A percentile compares a stretch with the other conserved stretches of the same genome.
phyloP scores from a whole-genome alignment of 2,329 filamentous ascomycete genomes.

The Penicillium sp. region DNA sequence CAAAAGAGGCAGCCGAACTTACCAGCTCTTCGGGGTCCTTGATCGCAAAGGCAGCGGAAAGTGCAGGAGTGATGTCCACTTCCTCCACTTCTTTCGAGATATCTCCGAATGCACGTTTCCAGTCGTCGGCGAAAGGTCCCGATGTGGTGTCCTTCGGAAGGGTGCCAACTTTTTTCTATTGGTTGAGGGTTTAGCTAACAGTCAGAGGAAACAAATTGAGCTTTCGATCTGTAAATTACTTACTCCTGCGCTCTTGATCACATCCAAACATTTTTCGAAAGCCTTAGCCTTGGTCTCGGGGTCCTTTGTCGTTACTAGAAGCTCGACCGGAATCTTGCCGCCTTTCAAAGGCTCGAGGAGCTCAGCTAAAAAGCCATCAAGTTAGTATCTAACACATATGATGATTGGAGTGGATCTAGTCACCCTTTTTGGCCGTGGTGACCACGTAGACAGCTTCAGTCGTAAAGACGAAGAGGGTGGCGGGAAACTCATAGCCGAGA shows the following conservation, averaged over 20 bases:
- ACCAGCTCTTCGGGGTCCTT: slow-evolving; percentile 93
- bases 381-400: slow-evolving; percentile 5
- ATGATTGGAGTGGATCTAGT: slow-evolving; percentile 2
- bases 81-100: slow-evolving; percentile 83
- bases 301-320: slow-evolving; percentile 89
- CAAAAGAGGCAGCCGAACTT: slow-evolving; percentile 25
- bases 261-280: slow-evolving; percentile 77
- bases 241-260: slow-evolving; percentile 84
- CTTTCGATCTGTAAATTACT: slow-evolving; percentile 37
- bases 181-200: slow-evolving; percentile 3
- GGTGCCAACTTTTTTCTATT: slow-evolving; percentile 82
- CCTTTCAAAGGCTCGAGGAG: slow-evolving; percentile 90
- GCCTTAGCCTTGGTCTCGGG: slow-evolving; percentile 87
- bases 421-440: slow-evolving; percentile 96
- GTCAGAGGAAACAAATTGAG: not conserved
- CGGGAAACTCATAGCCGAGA: slow-evolving; percentile 96
- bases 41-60: slow-evolving; percentile 84
- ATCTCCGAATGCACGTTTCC: slow-evolving; percentile 78
- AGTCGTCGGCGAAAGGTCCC: slow-evolving; percentile 92
- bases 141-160: slow-evolving; percentile 79
- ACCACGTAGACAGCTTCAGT: slow-evolving; percentile 84
- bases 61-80: slow-evolving; percentile 76
- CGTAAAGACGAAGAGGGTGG: slow-evolving; percentile 90
- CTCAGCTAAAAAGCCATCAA: slow-evolving; percentile 62
- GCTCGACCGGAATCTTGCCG: slow-evolving; percentile 87